Evolutionary conservation across 371 early-diverging fungal genomes (phyloP), one percentile per base, ranked within the genome.

Genomic region (Mortierella sp.): DNA sequence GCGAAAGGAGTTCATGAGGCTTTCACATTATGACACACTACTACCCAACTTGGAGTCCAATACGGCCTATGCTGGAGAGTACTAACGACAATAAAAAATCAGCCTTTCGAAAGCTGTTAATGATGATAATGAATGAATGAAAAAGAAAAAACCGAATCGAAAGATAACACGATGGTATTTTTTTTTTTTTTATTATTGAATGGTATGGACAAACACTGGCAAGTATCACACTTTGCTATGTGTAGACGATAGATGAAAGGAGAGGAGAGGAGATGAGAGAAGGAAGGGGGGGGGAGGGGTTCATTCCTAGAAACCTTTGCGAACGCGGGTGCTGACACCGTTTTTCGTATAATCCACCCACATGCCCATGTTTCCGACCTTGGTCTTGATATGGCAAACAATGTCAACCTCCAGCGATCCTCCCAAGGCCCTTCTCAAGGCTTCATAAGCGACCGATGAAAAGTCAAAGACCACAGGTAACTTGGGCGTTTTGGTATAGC

Each of bases 291-390:
- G n/a, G n/a, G n/a, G n/a, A n/a, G n/a, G n/a, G n/a, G n/a, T 41
- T 58, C 30, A 14, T 34, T 4, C 24, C 21, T 24, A 69, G 43
- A 76, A 69, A 19, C 70, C 70, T 47, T 62, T 69, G 8, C 70
- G 57, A 13, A 76, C 76, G 41, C 69, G 27, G 28, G 76, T 45
- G n/a, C 42, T 43, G 26, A 76, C 63, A 8, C 66, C 64, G 18
- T 76, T 70, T 50, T 55, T 64, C 26, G 39, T n/a, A 58, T 64
- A 76, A 28, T 76, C 76, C 10, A 76, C 66, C 76, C 76, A 76
- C 66, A 58, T 69, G n/a, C 58, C 27, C 76, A 76, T 65, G n/a
- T 48, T 23, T 0, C 76, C 76, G 9, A 76, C 76, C 42, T 61
- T 60, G 6, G 76, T 61, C 48, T 76, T 69, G 62, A 76, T 76